Percentiles rank a stretch among this genome's conserved stretches.
Evolutionary conservation across 176 grass and related monocot genomes (phyloP).

Genomic region (Rhynchospora pubera): DNA sequence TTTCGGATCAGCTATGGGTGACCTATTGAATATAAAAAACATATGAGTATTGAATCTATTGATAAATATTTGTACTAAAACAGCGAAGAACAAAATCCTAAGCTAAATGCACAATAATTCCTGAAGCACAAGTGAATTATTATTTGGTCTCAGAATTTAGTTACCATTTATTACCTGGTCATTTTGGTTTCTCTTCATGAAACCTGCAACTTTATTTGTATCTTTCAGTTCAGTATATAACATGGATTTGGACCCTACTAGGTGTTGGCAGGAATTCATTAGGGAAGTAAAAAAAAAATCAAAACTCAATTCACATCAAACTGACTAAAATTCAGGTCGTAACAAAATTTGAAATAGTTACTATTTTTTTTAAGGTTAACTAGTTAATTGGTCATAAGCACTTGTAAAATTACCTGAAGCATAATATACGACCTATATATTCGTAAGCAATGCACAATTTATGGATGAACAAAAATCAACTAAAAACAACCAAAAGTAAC

Average conservation of each 20-base stretch:
- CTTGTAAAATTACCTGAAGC: neutral
- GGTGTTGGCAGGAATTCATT: neutral
- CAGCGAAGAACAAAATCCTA: neutral
- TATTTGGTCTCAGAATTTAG: neutral
- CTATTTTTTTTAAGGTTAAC: neutral
- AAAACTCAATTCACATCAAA: neutral
- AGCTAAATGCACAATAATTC: neutral
- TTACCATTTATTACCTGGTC: neutral
- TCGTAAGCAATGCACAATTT: neutral
- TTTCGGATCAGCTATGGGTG: conserved; percentile 86
- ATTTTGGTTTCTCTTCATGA: neutral
- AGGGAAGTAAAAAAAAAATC: neutral
- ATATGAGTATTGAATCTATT: neutral
- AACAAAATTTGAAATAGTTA: neutral
- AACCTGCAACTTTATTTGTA: neutral
- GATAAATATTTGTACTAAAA: neutral
- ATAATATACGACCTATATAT: too few relatives aligned
- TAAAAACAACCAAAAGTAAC: neutral
- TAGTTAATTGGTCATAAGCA: neutral
- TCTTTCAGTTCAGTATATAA: neutral
- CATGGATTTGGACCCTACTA: neutral
- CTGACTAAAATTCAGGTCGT: neutral
- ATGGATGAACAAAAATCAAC: neutral
- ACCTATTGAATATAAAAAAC: conserved; percentile 39
- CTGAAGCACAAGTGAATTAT: neutral